Conservation (phyloP, 495 filamentous ascomycete genomes). For the Aspergillus panamensis region DNA sequence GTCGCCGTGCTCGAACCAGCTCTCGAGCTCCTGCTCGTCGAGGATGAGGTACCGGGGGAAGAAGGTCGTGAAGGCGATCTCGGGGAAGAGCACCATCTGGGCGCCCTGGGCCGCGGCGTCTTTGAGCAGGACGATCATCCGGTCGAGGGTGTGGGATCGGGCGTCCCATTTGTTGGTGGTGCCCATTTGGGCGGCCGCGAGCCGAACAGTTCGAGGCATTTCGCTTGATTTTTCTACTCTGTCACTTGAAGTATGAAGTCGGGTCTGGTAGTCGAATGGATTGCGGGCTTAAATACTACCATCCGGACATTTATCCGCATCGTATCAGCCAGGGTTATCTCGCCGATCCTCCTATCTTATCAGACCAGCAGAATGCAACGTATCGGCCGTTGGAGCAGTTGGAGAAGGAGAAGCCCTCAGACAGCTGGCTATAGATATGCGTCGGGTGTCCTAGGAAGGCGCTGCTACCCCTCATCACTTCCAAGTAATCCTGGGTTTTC, state of each 20-base stretch:
- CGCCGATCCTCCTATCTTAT: constrained; percentile 6
- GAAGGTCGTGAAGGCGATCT: constrained; percentile 48
- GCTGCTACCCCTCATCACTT: too few species aligned
- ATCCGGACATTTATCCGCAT: constrained; percentile 5
- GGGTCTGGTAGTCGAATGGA: not conserved
- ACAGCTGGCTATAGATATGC: not conserved
- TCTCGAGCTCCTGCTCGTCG: constrained; percentile 34
- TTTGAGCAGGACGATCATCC: constrained; percentile 42
- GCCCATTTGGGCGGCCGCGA: constrained; percentile 47
- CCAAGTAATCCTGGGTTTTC: too few species aligned
- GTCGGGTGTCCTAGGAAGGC: not conserved
- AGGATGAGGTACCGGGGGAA: constrained; percentile 45
- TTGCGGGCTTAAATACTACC: not conserved
- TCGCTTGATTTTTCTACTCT: constrained; percentile 3
- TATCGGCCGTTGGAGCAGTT: not conserved
- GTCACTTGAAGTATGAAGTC: not conserved
- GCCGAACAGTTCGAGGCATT: constrained; percentile 30
- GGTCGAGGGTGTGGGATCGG: constrained; percentile 33
- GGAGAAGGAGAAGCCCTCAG: not conserved
- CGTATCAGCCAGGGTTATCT: not conserved
- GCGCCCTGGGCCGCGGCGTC: constrained; percentile 33
- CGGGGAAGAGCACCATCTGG: constrained; percentile 46
- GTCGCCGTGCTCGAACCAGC: constrained; percentile 45
- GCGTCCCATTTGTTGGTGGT: constrained; percentile 33
- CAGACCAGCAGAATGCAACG: not conserved